Evolutionary conservation across 2,329 filamentous ascomycete species (phyloP).

Genomic region (Fusarium dimerum): DNA sequence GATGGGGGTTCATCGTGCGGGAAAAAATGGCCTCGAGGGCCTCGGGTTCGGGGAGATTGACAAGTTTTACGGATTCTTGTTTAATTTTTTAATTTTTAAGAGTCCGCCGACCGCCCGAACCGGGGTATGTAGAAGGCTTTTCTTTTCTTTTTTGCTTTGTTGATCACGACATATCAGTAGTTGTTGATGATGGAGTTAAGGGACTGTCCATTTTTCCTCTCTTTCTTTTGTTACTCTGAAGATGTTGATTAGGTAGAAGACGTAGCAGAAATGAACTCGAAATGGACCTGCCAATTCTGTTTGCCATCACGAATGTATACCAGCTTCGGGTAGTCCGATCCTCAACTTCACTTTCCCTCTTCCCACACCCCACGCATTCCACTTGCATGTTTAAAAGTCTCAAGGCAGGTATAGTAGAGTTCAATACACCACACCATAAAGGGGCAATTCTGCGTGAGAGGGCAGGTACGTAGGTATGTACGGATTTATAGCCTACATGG

Average conservation of each 20-base stretch:
- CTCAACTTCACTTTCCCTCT: not conserved
- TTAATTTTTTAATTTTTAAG: not conserved
- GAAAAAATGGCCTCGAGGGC: conserved; percentile 1
- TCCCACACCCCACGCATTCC: not conserved
- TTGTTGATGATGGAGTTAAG: too few relatives aligned
- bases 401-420: not conserved
- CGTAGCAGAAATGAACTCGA: not conserved
- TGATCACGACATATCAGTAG: not conserved
- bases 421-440: too few relatives aligned
- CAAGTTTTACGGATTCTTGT: not conserved
- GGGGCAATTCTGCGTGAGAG: too few relatives aligned
- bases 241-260: not conserved
- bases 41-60: conserved; percentile 11
- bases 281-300: not conserved
- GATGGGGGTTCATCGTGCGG: not conserved
- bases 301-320: not conserved
- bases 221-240: not conserved
- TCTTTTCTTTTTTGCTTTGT: not conserved
- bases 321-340: not conserved
- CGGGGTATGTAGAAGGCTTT: not conserved
- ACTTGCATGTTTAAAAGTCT: not conserved
- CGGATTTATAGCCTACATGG: not conserved
- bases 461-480: not conserved
- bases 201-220: too few relatives aligned
- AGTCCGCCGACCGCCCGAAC: not conserved